phyloP scores from a whole-genome alignment of 1,284 basidiomycete species.

The Moesziomyces sp. region DNA sequence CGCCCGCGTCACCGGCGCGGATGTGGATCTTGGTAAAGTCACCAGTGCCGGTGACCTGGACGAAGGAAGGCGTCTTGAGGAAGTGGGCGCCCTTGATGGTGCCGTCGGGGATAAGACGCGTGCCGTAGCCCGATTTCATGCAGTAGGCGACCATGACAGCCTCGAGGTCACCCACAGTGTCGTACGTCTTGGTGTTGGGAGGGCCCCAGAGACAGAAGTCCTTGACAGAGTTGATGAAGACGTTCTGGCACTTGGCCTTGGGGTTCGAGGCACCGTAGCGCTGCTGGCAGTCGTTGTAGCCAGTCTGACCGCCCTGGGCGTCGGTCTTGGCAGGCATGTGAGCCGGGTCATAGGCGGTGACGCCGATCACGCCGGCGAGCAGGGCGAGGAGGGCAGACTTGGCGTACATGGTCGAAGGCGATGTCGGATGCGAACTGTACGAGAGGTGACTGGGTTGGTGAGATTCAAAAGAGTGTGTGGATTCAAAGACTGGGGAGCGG shows the following conservation, averaged over 20 bases:
- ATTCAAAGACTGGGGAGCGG: slow-evolving; percentile 1
- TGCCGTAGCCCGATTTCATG: slow-evolving; percentile 71
- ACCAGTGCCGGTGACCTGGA: slow-evolving; percentile 75
- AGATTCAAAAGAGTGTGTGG: slow-evolving; percentile 31
- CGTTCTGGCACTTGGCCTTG: slow-evolving; percentile 64
- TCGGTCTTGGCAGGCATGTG: slow-evolving; percentile 61
- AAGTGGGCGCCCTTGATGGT: slow-evolving; percentile 79
- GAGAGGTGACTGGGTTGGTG: slow-evolving; percentile 1
- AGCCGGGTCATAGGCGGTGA: slow-evolving; percentile 53
- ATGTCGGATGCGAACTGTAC: background rate
- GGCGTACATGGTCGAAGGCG: slow-evolving; percentile 39
- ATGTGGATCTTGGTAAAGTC: slow-evolving; percentile 68
- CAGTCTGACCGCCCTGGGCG: slow-evolving; percentile 55
- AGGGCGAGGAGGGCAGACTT: slow-evolving; percentile 45
- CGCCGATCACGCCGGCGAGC: slow-evolving; percentile 43
- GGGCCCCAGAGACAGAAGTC: slow-evolving; percentile 66
- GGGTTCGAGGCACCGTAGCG: slow-evolving; percentile 53
- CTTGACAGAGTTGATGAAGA: slow-evolving; percentile 62
- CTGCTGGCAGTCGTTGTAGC: slow-evolving; percentile 63
- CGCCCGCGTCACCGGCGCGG: slow-evolving; percentile 62
- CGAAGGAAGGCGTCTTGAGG: slow-evolving; percentile 76
- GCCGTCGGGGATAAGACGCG: slow-evolving; percentile 81
- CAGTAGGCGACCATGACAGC: slow-evolving; percentile 79
- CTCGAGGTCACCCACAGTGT: slow-evolving; percentile 68
- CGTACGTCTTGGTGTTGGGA: slow-evolving; percentile 25